These are phyloP conservation scores for Eimeria praecox DNA, from an alignment of 169 alveolate genomes.

Conservation along the genomic window DNA sequence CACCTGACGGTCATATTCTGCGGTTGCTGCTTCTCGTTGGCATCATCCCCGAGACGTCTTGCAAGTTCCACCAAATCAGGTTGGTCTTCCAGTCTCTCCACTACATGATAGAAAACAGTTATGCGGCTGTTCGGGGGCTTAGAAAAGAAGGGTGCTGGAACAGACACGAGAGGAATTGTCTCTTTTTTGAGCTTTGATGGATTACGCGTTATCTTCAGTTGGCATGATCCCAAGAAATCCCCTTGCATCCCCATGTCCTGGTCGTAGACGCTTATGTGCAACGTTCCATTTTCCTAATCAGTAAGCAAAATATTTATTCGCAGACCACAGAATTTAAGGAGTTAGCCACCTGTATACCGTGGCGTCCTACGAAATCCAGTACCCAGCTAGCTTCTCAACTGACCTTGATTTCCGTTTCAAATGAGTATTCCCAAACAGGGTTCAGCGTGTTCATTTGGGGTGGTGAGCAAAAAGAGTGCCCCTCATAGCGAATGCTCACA, in stretches of 20 bases:
- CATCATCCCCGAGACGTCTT: conserved; percentile 58
- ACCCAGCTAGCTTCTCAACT: not conserved
- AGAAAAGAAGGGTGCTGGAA: conserved; percentile 35
- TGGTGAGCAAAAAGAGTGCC: conserved; percentile 56
- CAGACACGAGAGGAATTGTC: conserved; percentile 47
- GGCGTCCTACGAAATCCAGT: not conserved
- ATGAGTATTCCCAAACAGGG: conserved; percentile 76
- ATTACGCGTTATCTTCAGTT: conserved; percentile 18
- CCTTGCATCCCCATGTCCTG: conserved; percentile 67
- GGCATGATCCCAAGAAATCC: conserved; percentile 63
- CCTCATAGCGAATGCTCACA: conserved; percentile 66
- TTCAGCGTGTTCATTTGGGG: conserved; percentile 75
- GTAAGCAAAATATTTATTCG: not conserved
- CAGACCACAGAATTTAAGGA: not conserved
- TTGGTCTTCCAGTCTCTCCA: conserved; percentile 71
- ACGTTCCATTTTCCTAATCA: conserved; percentile 61
- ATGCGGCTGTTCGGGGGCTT: conserved; percentile 74
- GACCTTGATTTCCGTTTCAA: conserved; percentile 72
- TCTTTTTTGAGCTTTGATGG: conserved; percentile 69
- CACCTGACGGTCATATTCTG: conserved; percentile 61
- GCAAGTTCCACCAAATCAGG: conserved; percentile 73
- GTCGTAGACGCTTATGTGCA: conserved; percentile 72
- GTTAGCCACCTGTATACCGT: not conserved
- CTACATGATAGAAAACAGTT: conserved; percentile 70
- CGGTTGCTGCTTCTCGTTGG: conserved; percentile 36